Base-by-base conservation (phyloP, 2,329 filamentous ascomycete genomes). In the Myriosclerotinia duriaeana region DNA sequence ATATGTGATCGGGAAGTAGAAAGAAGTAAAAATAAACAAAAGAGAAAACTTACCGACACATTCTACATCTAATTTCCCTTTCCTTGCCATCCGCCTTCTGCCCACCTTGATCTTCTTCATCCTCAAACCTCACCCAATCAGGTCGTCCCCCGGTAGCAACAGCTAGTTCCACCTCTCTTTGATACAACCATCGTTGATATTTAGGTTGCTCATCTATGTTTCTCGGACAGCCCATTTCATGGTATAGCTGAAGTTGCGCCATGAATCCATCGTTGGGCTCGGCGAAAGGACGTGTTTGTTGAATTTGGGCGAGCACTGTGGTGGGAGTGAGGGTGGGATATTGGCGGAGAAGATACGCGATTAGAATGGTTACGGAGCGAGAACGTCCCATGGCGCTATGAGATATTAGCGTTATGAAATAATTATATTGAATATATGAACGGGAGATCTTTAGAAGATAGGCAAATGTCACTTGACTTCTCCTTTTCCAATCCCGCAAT, bases 241-340 rank as follows among this genome's bases (percentile, higher is more conserved):
- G 90, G 82, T 94, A 99, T 64, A 98, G 81, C 71, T 89, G 83
- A 6, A 99, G 84, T 78, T 99, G 95, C 61, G 87, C 81, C 87
- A 94, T 93, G 82, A 99, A 99, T 38, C 93, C 94, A 42, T 87
- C 81, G 76, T 99, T 99, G 4, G 95, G 95, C 75, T 96, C 92
- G 68, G 90, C 93, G 65, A 95, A 85, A 20, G 90, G 86, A 50
- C 94, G 87, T 53, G 84, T 85, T 75, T 89, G 79, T 64, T 88
- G 87, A 61, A 98, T 81, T 71, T 89, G 83, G 36, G 83, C 81
- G 60, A 98, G 80, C 2, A 93, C 93, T 55, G 30, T 90, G 12
- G 59, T 48, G 30, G 74, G 74, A 26, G 73, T 76, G 44, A 74
- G 82, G 46, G 82, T 77, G 6, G 86, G 84, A 71, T 87, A 83